A percentile compares a stretch with the other conserved stretches of the same genome.
phyloP scores from a whole-genome alignment of 176 grass and related monocot species.

The Aegilops longissima region DNA sequence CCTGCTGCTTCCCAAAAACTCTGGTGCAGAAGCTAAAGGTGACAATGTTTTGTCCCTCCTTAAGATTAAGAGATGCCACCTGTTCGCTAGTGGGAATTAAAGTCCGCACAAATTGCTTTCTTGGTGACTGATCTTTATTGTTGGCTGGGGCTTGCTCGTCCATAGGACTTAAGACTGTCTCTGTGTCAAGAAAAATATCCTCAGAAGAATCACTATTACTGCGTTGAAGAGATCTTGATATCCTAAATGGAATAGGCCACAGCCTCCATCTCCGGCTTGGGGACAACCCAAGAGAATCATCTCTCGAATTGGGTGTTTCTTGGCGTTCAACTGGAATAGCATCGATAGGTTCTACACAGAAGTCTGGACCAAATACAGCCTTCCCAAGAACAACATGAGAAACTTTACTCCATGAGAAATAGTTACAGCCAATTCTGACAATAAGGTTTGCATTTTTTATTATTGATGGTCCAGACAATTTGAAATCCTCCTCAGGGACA shows the following conservation, averaged over 20 bases:
- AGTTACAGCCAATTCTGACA: slow-evolving; percentile 70
- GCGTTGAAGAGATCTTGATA: slow-evolving; percentile 77
- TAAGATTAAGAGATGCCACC: slow-evolving; percentile 89
- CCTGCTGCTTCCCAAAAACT: slow-evolving; percentile 96
- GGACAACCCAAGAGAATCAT: slow-evolving; percentile 63
- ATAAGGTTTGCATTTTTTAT: slow-evolving; percentile 89
- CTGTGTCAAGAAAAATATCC: slow-evolving; percentile 92
- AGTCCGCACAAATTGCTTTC: slow-evolving; percentile 90
- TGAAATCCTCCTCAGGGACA: slow-evolving; percentile 69
- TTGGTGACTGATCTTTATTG: slow-evolving; percentile 62
- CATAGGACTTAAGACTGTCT: slow-evolving; percentile 77
- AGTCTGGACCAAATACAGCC: slow-evolving; percentile 72
- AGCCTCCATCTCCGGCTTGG: slow-evolving; percentile 84
- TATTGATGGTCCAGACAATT: slow-evolving; percentile 72
- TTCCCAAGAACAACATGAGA: slow-evolving; percentile 91
- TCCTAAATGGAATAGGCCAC: slow-evolving; percentile 90
- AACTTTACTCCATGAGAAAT: slow-evolving; percentile 77
- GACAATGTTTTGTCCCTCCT: slow-evolving; percentile 92
- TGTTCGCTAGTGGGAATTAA: slow-evolving; percentile 97
- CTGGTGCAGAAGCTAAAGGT: slow-evolving; percentile 92
- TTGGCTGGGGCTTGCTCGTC: slow-evolving; percentile 61
- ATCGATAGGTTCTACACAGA: slow-evolving; percentile 61
- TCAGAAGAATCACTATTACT: slow-evolving; percentile 82
- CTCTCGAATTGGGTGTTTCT: slow-evolving; percentile 38
- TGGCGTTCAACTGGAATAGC: slow-evolving; percentile 68